Evolutionary conservation across 2,329 filamentous ascomycete genomes (phyloP).

Genomic region (Xylariaceae sp.): DNA sequence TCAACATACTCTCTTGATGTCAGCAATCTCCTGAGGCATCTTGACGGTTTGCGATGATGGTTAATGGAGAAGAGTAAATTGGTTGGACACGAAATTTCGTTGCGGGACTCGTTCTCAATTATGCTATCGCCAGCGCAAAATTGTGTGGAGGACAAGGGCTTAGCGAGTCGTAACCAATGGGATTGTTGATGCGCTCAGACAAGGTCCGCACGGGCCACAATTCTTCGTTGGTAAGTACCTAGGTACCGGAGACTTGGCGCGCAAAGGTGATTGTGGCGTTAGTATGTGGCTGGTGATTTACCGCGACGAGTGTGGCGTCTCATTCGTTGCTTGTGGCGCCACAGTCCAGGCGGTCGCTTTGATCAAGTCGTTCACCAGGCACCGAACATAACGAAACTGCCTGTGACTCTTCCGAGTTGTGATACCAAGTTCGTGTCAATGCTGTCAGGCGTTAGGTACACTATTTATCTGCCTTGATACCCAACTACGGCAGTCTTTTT

Average conservation of each 20-base stretch:
- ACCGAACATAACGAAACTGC: background rate
- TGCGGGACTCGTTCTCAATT: conserved; percentile 16
- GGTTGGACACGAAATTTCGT: conserved; percentile 17
- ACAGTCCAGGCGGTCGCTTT: background rate
- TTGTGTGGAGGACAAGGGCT: conserved; percentile 28
- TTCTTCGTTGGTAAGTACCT: too few relatives aligned
- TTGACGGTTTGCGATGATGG: conserved; percentile 52
- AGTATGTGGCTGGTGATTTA: conserved; percentile 18
- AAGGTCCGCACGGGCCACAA: too few relatives aligned
- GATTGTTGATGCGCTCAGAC: too few relatives aligned
- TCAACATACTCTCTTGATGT: conserved; percentile 75
- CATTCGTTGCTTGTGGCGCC: background rate
- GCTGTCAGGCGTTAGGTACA: too few relatives aligned
- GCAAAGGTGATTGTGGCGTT: too few relatives aligned
- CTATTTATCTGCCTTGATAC: too few relatives aligned
- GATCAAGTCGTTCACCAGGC: too few relatives aligned
- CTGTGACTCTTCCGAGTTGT: background rate
- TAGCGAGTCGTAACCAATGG: conserved; percentile 15
- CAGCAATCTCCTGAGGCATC: conserved; percentile 97
- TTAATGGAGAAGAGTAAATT: conserved; percentile 21
- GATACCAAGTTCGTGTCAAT: background rate
- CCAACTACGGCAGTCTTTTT: background rate
- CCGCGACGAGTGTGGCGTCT: conserved; percentile 19
- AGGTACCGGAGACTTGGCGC: too few relatives aligned
- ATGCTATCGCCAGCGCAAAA: conserved; percentile 27